A percentile compares a stretch with the other conserved stretches of the same genome.
These are phyloP conservation scores for Niveomyces coronatus DNA, from an alignment of 2,329 filamentous ascomycete species.

Conservation along the genomic window DNA sequence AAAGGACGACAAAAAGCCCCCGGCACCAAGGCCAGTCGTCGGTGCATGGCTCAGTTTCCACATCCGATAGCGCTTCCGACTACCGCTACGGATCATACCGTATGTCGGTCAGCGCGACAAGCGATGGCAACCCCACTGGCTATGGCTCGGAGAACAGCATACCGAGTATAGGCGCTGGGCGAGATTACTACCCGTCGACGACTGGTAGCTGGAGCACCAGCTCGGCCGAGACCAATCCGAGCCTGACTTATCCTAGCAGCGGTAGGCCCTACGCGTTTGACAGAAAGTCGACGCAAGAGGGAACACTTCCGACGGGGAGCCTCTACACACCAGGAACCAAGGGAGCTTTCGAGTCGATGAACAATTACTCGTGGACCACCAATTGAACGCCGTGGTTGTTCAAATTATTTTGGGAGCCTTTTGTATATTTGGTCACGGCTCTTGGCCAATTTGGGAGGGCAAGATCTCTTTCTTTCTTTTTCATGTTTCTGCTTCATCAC, in stretches of 20 bases:
- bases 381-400: slow-evolving; percentile 23
- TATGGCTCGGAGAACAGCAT: slow-evolving; percentile 21
- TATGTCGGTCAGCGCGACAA: slow-evolving; percentile 18
- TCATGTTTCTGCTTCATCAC: too few species aligned
- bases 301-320: slow-evolving; percentile 24
- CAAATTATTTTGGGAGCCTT: slow-evolving; percentile 8
- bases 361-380: slow-evolving; percentile 48
- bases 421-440: too few species aligned
- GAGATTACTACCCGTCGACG: slow-evolving; percentile 44
- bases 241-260: slow-evolving; percentile 33
- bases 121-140: slow-evolving; percentile 22
- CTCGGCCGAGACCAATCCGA: slow-evolving; percentile 35
- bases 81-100: slow-evolving; percentile 45
- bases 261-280: slow-evolving; percentile 42
- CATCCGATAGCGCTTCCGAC: slow-evolving; percentile 40
- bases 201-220: slow-evolving; percentile 41
- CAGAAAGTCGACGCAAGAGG: slow-evolving; percentile 23
- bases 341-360: slow-evolving; percentile 38
- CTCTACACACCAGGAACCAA: slow-evolving; percentile 29
- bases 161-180: slow-evolving; percentile 19
- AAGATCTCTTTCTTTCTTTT: too few species aligned
- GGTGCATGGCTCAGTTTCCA: slow-evolving; percentile 38
- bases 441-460: too few species aligned
- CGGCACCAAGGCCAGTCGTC: slow-evolving; percentile 44
- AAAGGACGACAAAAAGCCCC: slow-evolving; percentile 46